These are phyloP conservation scores for Collybiopsis confluens DNA, from an alignment of 768 basidiomycete genomes.

Conservation along the genomic window DNA sequence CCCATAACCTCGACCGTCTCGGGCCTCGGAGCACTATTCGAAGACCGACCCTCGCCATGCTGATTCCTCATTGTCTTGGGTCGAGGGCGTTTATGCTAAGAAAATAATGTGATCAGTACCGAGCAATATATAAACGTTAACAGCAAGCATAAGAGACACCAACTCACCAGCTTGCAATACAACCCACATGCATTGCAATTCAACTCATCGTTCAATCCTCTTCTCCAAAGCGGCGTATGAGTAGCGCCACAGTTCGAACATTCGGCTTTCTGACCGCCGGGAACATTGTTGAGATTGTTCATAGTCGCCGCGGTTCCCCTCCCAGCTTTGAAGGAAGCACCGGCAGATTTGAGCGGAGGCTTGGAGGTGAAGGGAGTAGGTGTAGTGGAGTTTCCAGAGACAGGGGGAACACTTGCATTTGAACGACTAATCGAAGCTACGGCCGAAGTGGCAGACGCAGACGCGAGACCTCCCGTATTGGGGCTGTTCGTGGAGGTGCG, in stretches of 20 bases:
- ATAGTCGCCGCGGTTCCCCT: background rate
- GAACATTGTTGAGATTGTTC: constrained; percentile 28
- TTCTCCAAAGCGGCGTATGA: constrained; percentile 83
- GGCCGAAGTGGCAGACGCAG: background rate
- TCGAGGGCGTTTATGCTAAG: constrained; percentile 80
- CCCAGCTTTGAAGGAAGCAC: background rate
- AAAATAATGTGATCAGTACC: background rate
- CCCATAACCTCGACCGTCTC: constrained; percentile 74
- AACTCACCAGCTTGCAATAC: constrained; percentile 77
- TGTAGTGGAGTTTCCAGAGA: background rate
- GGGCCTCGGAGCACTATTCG: constrained; percentile 52
- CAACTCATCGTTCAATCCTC: constrained; percentile 82
- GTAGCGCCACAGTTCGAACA: constrained; percentile 88
- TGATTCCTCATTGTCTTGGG: constrained; percentile 83
- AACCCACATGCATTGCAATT: constrained; percentile 89
- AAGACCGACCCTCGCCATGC: constrained; percentile 68
- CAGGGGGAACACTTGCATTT: background rate
- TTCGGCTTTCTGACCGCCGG: constrained; percentile 69
- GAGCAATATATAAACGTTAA: background rate
- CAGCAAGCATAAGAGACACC: constrained; percentile 6
- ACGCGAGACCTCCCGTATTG: background rate
- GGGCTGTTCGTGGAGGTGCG: background rate
- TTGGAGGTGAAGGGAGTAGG: background rate
- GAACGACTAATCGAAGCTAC: background rate
- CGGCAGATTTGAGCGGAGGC: background rate